Conservation (phyloP, 345 rosid species). For the Trapa bicornis region DNA sequence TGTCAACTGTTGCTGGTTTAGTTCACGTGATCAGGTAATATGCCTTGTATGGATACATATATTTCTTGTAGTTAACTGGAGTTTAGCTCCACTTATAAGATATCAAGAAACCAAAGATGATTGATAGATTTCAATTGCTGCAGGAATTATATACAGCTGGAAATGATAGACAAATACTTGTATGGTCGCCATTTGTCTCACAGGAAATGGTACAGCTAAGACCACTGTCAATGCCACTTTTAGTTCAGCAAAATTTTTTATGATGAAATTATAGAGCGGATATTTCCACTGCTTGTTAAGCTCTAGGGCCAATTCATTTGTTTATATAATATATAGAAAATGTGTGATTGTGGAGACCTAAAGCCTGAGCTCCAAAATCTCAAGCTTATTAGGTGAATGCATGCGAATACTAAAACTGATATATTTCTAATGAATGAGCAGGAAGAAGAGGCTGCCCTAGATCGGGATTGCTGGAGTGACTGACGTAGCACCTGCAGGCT, state of each 20-base stretch:
- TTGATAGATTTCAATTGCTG: background rate
- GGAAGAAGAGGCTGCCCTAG: conserved; percentile 33
- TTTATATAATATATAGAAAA: background rate
- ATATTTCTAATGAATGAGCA: conserved; percentile 16
- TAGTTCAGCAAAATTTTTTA: background rate
- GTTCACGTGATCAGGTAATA: conserved; percentile 68
- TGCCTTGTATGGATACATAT: background rate
- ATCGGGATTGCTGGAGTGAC: conserved; percentile 71
- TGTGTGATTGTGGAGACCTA: background rate
- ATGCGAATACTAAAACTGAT: background rate
- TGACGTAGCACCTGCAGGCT: conserved; percentile 10
- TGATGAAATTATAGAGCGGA: background rate
- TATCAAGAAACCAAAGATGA: background rate
- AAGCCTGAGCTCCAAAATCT: background rate
- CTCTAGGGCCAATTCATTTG: background rate
- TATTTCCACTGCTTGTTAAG: background rate
- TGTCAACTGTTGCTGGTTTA: conserved; percentile 74
- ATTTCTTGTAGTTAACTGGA: background rate
- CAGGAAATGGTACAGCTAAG: conserved; percentile 23
- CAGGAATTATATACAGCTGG: conserved; percentile 88
- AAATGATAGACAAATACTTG: conserved; percentile 68
- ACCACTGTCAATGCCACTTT: background rate
- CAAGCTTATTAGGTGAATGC: background rate
- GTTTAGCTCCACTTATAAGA: background rate
- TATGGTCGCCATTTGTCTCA: conserved; percentile 60